Conservation (phyloP, 495 filamentous ascomycete genomes). For the Aspergillus biplanus region DNA sequence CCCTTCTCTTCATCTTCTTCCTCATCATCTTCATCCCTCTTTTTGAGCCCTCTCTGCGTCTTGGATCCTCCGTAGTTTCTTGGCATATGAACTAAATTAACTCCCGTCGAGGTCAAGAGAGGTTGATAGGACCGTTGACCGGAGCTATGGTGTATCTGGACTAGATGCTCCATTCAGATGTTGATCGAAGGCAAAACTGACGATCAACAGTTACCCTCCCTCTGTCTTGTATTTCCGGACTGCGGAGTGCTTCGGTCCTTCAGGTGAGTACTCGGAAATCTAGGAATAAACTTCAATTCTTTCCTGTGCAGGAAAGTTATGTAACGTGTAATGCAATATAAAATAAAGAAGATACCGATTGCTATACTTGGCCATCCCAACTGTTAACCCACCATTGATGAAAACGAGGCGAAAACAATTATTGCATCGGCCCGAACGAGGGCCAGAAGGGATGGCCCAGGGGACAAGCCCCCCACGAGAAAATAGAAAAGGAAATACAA, state of each 20-base stretch:
- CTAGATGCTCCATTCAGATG: background rate
- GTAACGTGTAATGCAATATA: too few relatives aligned
- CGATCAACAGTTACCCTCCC: conserved; percentile 4
- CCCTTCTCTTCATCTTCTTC: background rate
- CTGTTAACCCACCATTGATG: too few relatives aligned
- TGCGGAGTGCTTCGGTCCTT: too few relatives aligned
- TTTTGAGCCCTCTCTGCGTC: too few relatives aligned
- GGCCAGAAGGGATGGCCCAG: too few relatives aligned
- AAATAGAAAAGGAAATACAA: conserved; percentile 12
- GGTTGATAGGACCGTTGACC: conserved; percentile 11
- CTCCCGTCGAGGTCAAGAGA: conserved; percentile 5
- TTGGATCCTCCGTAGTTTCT: conserved; percentile 2
- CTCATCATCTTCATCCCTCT: background rate
- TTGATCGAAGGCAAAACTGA: background rate
- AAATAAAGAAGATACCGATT: too few relatives aligned
- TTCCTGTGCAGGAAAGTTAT: too few relatives aligned
- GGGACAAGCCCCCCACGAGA: background rate
- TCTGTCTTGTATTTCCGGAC: background rate
- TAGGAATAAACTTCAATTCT: too few relatives aligned
- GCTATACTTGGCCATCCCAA: too few relatives aligned
- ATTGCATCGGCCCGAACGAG: too few relatives aligned
- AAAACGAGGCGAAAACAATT: too few relatives aligned
- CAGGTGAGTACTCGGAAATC: too few relatives aligned
- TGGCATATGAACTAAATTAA: conserved; percentile 16
- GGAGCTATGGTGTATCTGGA: conserved; percentile 7